Evolutionary conservation across 2,329 filamentous ascomycete genomes (phyloP).

Genomic region (Neonectria punicea): DNA sequence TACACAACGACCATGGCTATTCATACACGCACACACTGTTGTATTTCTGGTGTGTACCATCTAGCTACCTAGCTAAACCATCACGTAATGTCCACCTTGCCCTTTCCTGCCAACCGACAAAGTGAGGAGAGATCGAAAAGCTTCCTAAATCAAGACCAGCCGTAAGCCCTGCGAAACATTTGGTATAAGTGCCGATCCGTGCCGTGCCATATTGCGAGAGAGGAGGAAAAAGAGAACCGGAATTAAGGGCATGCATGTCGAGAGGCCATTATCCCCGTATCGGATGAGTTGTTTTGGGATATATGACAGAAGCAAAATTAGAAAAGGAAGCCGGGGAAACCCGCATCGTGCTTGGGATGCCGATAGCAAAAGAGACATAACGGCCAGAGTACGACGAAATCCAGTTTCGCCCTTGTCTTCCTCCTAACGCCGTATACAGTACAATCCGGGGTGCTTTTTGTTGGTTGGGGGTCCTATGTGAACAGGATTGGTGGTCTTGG

Average conservation of each 20-base stretch:
- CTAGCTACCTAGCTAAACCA: constrained; percentile 7
- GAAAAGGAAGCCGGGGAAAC: not conserved
- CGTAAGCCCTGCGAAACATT: constrained; percentile 3
- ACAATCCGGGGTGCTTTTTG: not conserved
- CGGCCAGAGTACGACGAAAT: not conserved
- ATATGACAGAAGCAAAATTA: not conserved
- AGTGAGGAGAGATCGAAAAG: not conserved
- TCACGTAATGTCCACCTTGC: not conserved
- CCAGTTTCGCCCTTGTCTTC: not conserved
- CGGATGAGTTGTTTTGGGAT: not conserved
- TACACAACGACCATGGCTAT: not conserved
- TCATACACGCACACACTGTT: constrained; percentile 14
- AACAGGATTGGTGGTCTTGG: not conserved
- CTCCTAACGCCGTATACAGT: constrained; percentile 14
- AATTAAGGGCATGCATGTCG: not conserved
- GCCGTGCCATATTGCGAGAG: constrained; percentile 5
- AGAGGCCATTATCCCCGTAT: not conserved
- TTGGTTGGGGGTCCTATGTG: not conserved
- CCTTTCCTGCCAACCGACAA: not conserved
- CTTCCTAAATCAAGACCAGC: not conserved
- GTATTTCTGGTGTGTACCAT: constrained; percentile 9
- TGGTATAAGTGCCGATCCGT: constrained; percentile 7
- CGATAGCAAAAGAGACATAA: constrained; percentile 1
- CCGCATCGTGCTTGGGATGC: not conserved
- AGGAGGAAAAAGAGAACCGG: not conserved